Percentiles rank a stretch among this genome's conserved stretches.
These are phyloP conservation scores for Globisporangium echinulatum DNA, from an alignment of 352 stramenopile species.

Conservation along the genomic window DNA sequence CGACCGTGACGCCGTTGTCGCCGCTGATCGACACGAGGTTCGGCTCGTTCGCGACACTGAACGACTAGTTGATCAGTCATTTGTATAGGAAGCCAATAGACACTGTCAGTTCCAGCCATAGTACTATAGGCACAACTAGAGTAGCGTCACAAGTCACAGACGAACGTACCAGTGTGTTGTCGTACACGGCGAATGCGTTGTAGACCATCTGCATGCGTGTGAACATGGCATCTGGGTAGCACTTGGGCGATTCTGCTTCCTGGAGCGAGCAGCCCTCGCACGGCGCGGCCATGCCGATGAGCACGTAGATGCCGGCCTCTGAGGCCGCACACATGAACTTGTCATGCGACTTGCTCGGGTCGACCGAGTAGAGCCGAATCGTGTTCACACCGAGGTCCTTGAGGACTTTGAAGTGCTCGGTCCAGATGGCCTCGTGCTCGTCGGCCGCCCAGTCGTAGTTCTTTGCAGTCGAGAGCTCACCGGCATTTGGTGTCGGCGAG, in stretches of 20 bases:
- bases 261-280: slow-evolving; percentile 31
- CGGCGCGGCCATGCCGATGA: slow-evolving; percentile 39
- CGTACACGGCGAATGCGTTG: slow-evolving; percentile 52
- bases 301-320: slow-evolving; percentile 43
- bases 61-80: slow-evolving; percentile 3
- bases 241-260: slow-evolving; percentile 27
- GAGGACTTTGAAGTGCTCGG: slow-evolving; percentile 37
- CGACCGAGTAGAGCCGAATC: slow-evolving; percentile 61
- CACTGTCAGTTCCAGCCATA: neutral
- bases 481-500: slow-evolving; percentile 59
- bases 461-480: slow-evolving; percentile 26
- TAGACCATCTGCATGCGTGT: slow-evolving; percentile 35
- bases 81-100: neutral
- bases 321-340: slow-evolving; percentile 70
- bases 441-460: slow-evolving; percentile 65
- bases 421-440: slow-evolving; percentile 50
- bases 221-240: slow-evolving; percentile 41
- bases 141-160: neutral
- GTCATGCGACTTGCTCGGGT: slow-evolving; percentile 55
- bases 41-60: slow-evolving; percentile 49
- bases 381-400: slow-evolving; percentile 64
- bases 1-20: slow-evolving; percentile 21
- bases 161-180: slow-evolving; percentile 31
- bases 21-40: slow-evolving; percentile 30
- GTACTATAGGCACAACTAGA: neutral